A percentile compares a stretch with the other conserved stretches of the same genome.
phyloP scores from a whole-genome alignment of 805 yeast genomes.

The Cyberlindnera euphorbiae region DNA sequence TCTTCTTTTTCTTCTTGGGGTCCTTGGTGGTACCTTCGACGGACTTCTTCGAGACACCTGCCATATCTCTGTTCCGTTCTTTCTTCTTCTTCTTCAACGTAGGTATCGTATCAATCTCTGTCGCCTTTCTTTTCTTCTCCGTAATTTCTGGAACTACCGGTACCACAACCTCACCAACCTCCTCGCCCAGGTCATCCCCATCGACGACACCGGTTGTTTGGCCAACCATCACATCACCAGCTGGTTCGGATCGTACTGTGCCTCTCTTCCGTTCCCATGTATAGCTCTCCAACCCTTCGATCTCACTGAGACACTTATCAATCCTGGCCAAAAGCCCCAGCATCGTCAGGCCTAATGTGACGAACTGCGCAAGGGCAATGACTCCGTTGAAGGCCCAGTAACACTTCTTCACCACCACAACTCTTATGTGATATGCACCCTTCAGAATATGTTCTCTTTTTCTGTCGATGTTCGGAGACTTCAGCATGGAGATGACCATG shows the following conservation, averaged over 20 bases:
- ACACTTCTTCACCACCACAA: constrained; percentile 39
- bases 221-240: no score
- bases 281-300: constrained; percentile 12
- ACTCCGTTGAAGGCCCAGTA: constrained; percentile 62
- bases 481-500: constrained; percentile 30
- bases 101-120: neutral
- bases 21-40: constrained; percentile 6
- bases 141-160: neutral
- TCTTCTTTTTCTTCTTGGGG: constrained; percentile 37
- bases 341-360: constrained; percentile 65
- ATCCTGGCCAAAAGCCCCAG: constrained; percentile 52
- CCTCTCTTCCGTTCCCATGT: constrained; percentile 1
- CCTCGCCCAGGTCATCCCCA: constrained; percentile 26
- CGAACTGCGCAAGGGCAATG: constrained; percentile 71
- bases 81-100: constrained; percentile 2
- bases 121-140: constrained; percentile 1
- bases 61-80: no score
- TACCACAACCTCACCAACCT: constrained; percentile 27
- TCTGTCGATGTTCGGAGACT: constrained; percentile 13
- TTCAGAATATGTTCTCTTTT: constrained; percentile 1
- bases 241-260: no score
- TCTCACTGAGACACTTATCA: constrained; percentile 18
- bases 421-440: constrained; percentile 27
- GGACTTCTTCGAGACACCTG: neutral
- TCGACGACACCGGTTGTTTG: neutral